Evolutionary conservation across 441 rosid genomes (phyloP).

Genomic region (Brassica balearica): DNA sequence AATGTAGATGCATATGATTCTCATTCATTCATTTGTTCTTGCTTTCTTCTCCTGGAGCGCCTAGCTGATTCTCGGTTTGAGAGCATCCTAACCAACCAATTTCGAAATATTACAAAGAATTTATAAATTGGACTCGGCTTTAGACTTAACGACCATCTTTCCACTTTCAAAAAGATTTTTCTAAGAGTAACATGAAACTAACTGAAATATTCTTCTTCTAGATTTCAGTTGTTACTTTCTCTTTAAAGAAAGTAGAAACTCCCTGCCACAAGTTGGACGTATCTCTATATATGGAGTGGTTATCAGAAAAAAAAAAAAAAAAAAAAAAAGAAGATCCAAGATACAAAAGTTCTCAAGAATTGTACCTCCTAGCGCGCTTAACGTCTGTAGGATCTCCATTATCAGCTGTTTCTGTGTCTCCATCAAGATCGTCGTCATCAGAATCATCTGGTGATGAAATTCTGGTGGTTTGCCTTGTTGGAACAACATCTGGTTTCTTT

Average conservation of each 20-base stretch:
- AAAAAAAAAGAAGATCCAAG: too few relatives aligned
- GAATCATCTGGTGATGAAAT: constrained; percentile 93
- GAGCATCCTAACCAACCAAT: constrained; percentile 73
- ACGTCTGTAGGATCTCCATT: constrained; percentile 66
- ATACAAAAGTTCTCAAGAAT: constrained; percentile 23
- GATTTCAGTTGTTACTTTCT: background rate
- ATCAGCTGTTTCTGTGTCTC: constrained; percentile 75
- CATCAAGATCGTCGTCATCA: constrained; percentile 91
- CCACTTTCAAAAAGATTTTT: background rate
- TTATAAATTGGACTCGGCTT: background rate
- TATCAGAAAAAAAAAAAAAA: too few relatives aligned
- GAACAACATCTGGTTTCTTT: constrained; percentile 54
- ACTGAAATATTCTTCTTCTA: background rate
- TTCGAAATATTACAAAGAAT: background rate
- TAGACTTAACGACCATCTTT: background rate
- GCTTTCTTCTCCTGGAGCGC: constrained; percentile 93
- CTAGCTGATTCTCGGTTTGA: constrained; percentile 98
- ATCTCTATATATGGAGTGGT: background rate
- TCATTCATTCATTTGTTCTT: constrained; percentile 90
- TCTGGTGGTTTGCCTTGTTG: constrained; percentile 74
- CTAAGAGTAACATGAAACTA: constrained; percentile 1
- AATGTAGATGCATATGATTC: too few relatives aligned
- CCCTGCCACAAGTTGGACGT: constrained; percentile 3
- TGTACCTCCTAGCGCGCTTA: constrained; percentile 86
- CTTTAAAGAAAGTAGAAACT: background rate